Percentiles rank a stretch among this genome's conserved stretches.
Conservation (phyloP, 2,329 filamentous ascomycete genomes). For the Neonectria magnoliae region DNA sequence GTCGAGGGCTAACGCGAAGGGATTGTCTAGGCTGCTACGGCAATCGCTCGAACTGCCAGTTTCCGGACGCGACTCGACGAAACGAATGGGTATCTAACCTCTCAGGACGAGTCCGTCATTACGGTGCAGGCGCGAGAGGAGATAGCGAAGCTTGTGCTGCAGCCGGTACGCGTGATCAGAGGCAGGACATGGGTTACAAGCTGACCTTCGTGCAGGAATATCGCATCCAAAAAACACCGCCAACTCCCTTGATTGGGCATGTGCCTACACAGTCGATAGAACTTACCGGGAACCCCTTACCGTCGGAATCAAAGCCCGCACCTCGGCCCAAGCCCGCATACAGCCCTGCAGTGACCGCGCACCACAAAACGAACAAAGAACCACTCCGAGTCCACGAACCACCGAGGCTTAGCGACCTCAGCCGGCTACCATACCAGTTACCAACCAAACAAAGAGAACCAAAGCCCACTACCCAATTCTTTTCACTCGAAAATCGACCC, state of each 20-base stretch:
- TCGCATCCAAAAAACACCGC: neutral
- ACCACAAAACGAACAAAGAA: neutral
- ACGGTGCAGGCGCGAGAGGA: conserved; percentile 25
- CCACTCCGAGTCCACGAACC: neutral
- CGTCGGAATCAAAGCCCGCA: neutral
- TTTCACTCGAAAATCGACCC: conserved; percentile 33
- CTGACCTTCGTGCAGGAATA: conserved; percentile 19
- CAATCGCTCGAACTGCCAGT: conserved; percentile 34
- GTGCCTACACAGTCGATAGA: neutral
- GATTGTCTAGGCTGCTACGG: conserved; percentile 33
- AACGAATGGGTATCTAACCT: conserved; percentile 28
- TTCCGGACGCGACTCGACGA: conserved; percentile 41
- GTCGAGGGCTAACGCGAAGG: neutral
- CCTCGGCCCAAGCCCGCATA: neutral
- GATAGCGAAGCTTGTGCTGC: conserved; percentile 33
- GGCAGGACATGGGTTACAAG: neutral
- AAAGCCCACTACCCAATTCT: conserved; percentile 26
- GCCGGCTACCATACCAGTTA: conserved; percentile 25
- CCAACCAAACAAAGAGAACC: conserved; percentile 23
- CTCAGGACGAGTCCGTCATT: conserved; percentile 33
- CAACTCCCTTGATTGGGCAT: neutral
- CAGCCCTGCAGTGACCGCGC: neutral
- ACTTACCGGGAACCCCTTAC: neutral
- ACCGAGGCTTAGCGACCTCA: neutral
- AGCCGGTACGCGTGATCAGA: conserved; percentile 33